phyloP scores from a whole-genome alignment of 257 asterid species.

The Echium plantagineum region DNA sequence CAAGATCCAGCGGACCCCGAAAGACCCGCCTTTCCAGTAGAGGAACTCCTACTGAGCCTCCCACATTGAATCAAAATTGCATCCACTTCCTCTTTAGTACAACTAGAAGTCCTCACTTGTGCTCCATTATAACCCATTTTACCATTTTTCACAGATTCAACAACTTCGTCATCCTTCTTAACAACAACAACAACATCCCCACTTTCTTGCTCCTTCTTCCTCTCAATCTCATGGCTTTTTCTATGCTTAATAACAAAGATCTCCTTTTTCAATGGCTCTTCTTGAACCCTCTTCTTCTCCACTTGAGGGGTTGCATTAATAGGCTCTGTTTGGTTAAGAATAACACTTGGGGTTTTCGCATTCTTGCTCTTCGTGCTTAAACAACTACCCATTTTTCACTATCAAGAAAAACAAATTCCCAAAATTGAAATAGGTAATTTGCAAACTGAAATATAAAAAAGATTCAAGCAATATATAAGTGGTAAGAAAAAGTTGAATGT shows the following conservation, averaged over 20 bases:
- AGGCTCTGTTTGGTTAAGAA: conserved; percentile 29
- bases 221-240: conserved; percentile 60
- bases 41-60: conserved; percentile 86
- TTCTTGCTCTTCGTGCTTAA: conserved; percentile 67
- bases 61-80: conserved; percentile 96
- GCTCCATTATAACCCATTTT: conserved; percentile 22
- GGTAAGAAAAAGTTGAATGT: not conserved
- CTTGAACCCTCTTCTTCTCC: conserved; percentile 36
- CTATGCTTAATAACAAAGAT: conserved; percentile 65
- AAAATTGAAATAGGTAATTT: conserved; percentile 3
- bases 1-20: conserved; percentile 13
- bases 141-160: conserved; percentile 11
- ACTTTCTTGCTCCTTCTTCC: conserved; percentile 44
- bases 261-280: conserved; percentile 51
- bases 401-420: not conserved
- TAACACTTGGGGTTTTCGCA: conserved; percentile 25
- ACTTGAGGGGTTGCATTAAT: conserved; percentile 21
- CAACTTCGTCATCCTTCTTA: not conserved
- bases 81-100: conserved; percentile 91
- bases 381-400: conserved; percentile 66
- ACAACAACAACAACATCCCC: conserved; percentile 3
- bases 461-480: conserved; percentile 5
- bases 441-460: conserved; percentile 9
- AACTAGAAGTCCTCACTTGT: conserved; percentile 76
- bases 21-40: conserved; percentile 41